A percentile compares a stretch with the other conserved stretches of the same genome.
Evolutionary conservation across 2,329 filamentous ascomycete species (phyloP).

Genomic region (Ploettnerulaceae sp.): DNA sequence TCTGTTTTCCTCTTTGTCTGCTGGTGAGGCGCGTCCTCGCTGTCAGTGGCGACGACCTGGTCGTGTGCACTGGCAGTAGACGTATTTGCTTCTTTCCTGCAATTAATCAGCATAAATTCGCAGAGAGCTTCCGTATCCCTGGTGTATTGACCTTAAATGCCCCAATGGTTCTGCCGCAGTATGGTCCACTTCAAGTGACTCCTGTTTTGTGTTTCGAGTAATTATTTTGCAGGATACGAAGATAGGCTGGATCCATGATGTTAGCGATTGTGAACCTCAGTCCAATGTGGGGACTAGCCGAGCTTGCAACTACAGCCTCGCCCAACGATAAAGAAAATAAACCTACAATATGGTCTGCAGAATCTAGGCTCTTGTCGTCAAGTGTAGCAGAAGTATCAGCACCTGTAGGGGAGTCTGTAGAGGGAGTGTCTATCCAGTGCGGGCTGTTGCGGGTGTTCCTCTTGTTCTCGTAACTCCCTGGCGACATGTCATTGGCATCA

Average conservation of each 20-base stretch:
- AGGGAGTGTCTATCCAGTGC: neutral
- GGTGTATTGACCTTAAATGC: neutral
- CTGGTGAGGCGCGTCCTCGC: neutral
- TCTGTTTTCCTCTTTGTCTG: too few species aligned
- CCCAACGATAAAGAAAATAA: neutral
- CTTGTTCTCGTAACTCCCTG: constrained; percentile 8
- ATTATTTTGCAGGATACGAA: neutral
- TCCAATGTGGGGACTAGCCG: constrained; percentile 6
- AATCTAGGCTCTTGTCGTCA: neutral
- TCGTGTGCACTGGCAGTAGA: constrained; percentile 5
- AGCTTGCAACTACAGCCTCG: constrained; percentile 9
- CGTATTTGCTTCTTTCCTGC: constrained; percentile 7
- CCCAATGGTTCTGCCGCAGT: neutral
- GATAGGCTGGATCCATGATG: constrained; percentile 4
- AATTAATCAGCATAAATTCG: neutral
- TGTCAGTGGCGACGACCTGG: neutral
- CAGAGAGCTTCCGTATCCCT: too few species aligned
- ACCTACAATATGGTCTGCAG: constrained; percentile 1
- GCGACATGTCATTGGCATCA: constrained; percentile 10
- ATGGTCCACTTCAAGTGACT: neutral
- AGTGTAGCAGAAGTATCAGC: neutral
- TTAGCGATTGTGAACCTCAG: constrained; percentile 9
- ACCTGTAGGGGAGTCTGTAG: neutral
- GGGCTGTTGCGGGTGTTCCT: constrained; percentile 2
- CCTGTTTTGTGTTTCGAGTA: neutral